Evolutionary conservation across 169 alveolate genomes (phyloP).

Genomic region (Plasmodium falciparum): DNA sequence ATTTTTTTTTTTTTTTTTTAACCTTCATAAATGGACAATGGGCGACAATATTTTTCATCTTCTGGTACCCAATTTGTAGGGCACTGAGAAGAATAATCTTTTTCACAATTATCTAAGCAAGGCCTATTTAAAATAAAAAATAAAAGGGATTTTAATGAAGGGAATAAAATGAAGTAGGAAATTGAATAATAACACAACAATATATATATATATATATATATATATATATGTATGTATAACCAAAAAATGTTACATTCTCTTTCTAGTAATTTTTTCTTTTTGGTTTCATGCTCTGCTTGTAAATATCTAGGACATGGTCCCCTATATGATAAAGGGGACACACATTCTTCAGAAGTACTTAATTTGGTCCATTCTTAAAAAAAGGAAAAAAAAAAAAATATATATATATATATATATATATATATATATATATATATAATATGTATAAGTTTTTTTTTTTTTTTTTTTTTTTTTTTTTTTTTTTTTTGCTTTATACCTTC

Average conservation of each 20-base stretch:
- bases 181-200: not conserved
- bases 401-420: too few species aligned
- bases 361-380: constrained; percentile 51
- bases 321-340: constrained; percentile 51
- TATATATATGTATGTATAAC: constrained; percentile 1
- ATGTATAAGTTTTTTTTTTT: not conserved
- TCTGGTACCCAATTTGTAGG: constrained; percentile 69
- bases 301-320: constrained; percentile 73
- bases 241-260: constrained; percentile 40
- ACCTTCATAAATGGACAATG: constrained; percentile 55
- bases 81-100: constrained; percentile 57
- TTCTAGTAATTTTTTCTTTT: constrained; percentile 40
- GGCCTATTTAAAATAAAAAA: constrained; percentile 44
- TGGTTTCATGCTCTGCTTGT: constrained; percentile 36
- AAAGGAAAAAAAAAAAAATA: too few species aligned
- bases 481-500: constrained; percentile 44
- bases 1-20: not conserved
- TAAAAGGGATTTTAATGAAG: not conserved
- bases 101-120: constrained; percentile 44
- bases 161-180: not conserved
- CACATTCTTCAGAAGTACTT: constrained; percentile 34
- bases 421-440: not conserved
- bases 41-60: constrained; percentile 47
- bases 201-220: not conserved
- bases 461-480: too few species aligned